A percentile compares a stretch with the other conserved stretches of the same genome.
phyloP scores from a whole-genome alignment of 345 rosid species.

The Syzygium jambos region DNA sequence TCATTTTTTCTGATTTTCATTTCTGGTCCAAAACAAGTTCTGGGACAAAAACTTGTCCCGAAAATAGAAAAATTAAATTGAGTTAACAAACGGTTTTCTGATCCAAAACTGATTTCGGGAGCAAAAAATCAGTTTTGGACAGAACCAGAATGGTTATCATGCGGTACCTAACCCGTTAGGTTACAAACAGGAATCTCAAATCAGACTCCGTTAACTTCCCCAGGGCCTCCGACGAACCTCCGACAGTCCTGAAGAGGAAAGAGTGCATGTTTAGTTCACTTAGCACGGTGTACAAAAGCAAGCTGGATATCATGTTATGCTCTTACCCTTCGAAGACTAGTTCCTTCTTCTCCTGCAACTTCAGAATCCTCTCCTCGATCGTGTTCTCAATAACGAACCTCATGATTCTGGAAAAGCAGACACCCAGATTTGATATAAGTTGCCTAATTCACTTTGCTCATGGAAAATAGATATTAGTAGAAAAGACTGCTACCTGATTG shows the following conservation, averaged over 20 bases:
- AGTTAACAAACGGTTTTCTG: too few species aligned
- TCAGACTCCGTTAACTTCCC: slow-evolving; percentile 75
- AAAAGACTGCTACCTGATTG: slow-evolving; percentile 56
- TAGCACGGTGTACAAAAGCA: not conserved
- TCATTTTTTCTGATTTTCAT: too few species aligned
- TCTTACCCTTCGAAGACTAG: slow-evolving; percentile 92
- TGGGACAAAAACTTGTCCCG: too few species aligned
- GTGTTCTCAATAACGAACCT: slow-evolving; percentile 91
- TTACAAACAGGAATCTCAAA: slow-evolving; percentile 61
- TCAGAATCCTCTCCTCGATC: slow-evolving; percentile 86
- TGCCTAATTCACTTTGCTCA: not conserved
- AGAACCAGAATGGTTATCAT: too few species aligned
- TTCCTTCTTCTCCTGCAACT: slow-evolving; percentile 89
- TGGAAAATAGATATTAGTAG: not conserved
- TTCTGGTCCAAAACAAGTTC: too few species aligned
- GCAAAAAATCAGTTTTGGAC: too few species aligned
- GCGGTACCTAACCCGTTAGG: slow-evolving; percentile 17
- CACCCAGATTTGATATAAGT: not conserved
- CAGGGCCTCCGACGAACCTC: slow-evolving; percentile 79
- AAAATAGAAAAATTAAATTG: too few species aligned
- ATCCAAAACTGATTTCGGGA: too few species aligned
- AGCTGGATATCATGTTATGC: not conserved
- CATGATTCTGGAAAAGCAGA: slow-evolving; percentile 41
- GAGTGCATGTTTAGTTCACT: not conserved
- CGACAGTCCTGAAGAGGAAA: slow-evolving; percentile 54